A percentile compares a stretch with the other conserved stretches of the same genome.
phyloP scores from a whole-genome alignment of 2,329 filamentous ascomycete species.

The Akanthomyces dipterigenus region DNA sequence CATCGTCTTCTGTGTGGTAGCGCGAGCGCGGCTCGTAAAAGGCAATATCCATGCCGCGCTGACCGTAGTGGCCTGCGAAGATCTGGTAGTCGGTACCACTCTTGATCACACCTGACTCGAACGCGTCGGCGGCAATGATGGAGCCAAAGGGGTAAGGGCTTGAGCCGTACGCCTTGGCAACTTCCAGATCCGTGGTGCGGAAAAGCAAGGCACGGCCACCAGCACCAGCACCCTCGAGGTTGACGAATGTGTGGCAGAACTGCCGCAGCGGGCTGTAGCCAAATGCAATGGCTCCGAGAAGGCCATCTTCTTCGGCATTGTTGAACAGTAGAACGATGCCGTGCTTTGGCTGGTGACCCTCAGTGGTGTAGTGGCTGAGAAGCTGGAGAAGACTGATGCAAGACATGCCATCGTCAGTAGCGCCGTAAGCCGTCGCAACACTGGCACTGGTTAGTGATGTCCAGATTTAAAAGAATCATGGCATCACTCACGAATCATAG shows the following conservation, averaged over 20 bases:
- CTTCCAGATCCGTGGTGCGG: constrained; percentile 78
- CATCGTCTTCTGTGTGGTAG: constrained; percentile 90
- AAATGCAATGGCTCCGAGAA: constrained; percentile 82
- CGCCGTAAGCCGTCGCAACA: constrained; percentile 85
- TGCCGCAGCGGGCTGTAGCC: constrained; percentile 73
- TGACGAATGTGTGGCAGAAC: constrained; percentile 82
- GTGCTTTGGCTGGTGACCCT: constrained; percentile 64
- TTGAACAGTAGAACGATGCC: constrained; percentile 84
- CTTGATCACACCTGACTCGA: constrained; percentile 67
- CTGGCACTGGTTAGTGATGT: constrained; percentile 33
- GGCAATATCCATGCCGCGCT: constrained; percentile 84
- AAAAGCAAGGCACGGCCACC: constrained; percentile 85
- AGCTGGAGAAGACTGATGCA: constrained; percentile 82
- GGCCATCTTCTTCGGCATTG: constrained; percentile 90
- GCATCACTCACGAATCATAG: constrained; percentile 59
- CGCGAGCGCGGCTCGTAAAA: constrained; percentile 80
- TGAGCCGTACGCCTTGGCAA: constrained; percentile 70
- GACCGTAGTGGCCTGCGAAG: constrained; percentile 68
- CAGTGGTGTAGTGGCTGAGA: constrained; percentile 74
- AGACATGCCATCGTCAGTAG: constrained; percentile 89
- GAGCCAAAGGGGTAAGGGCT: constrained; percentile 74
- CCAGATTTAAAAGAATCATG: background rate
- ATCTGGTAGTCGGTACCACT: constrained; percentile 89
- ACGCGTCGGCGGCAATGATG: constrained; percentile 77
- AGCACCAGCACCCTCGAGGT: constrained; percentile 90